phyloP scores from a whole-genome alignment of 2,329 filamentous ascomycete species.

The Ceratocystis diversiconidia region DNA sequence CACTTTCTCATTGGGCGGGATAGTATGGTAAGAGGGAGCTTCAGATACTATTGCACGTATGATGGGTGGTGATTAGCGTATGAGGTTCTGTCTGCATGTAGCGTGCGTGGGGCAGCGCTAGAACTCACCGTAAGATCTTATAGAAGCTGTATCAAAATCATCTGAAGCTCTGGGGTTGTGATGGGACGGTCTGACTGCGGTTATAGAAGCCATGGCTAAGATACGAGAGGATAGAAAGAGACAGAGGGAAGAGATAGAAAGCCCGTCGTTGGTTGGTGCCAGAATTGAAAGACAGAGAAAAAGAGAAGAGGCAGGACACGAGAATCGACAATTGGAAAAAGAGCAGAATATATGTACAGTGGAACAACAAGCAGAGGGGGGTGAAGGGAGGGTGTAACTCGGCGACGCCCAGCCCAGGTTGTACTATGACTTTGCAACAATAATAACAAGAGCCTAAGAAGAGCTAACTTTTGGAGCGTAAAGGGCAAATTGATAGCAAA shows the following conservation, averaged over 20 bases:
- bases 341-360: not conserved
- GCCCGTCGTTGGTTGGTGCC: not conserved
- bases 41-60: conserved; percentile 39
- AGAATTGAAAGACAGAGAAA: not conserved
- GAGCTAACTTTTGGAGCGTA: not conserved
- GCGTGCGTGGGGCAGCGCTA: not conserved
- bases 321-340: not conserved
- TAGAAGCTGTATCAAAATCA: conserved; percentile 53
- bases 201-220: conserved; percentile 5
- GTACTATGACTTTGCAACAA: not conserved
- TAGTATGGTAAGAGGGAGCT: conserved; percentile 49
- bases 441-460: not conserved
- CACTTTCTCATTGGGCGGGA: conserved; percentile 33
- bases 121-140: conserved; percentile 49
- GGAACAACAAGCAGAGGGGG: not conserved
- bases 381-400: not conserved
- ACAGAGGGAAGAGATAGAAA: not conserved
- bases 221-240: not conserved
- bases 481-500: not conserved
- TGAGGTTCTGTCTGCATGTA: not conserved
- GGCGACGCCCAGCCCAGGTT: not conserved
- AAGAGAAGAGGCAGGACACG: conserved; percentile 2
- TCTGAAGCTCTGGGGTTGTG: conserved; percentile 29
- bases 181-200: conserved; percentile 15
- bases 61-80: not conserved